phyloP scores from a whole-genome alignment of 1,284 basidiomycete species.

The Vanrija sp. region DNA sequence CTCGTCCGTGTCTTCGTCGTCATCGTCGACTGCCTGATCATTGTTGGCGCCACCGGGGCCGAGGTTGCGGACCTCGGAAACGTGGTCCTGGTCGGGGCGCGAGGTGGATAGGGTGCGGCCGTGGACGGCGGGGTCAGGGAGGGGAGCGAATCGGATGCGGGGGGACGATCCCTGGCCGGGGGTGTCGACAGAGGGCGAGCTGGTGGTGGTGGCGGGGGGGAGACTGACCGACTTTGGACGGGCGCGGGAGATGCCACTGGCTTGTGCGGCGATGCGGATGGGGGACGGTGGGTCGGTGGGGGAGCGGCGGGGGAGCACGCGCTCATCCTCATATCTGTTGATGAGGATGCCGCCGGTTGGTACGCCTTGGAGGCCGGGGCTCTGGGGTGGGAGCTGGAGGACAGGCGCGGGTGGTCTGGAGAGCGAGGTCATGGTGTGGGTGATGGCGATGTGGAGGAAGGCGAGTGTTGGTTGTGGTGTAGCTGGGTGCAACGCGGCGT shows the following conservation, averaged over 20 bases:
- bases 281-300: background rate
- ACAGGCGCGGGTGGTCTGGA: background rate
- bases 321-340: slow-evolving; percentile 6
- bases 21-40: slow-evolving; percentile 5
- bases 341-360: slow-evolving; percentile 12
- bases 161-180: slow-evolving; percentile 5
- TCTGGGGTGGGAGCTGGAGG: too few species aligned
- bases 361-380: too few species aligned
- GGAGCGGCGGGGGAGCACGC: background rate
- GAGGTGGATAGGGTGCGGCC: slow-evolving; percentile 40
- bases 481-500: too few species aligned
- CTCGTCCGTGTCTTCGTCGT: slow-evolving; percentile 16
- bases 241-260: background rate
- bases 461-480: too few species aligned
- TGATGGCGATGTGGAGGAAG: background rate
- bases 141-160: slow-evolving; percentile 46
- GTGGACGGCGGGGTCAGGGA: slow-evolving; percentile 38
- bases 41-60: slow-evolving; percentile 8
- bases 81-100: slow-evolving; percentile 4
- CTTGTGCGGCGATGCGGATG: background rate
- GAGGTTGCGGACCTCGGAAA: slow-evolving; percentile 30
- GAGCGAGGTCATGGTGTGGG: background rate
- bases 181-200: background rate
- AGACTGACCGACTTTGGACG: slow-evolving; percentile 1
- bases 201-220: background rate